Evolutionary conservation across 768 basidiomycete species (phyloP).

Genomic region (Infundibulicybe gibba): DNA sequence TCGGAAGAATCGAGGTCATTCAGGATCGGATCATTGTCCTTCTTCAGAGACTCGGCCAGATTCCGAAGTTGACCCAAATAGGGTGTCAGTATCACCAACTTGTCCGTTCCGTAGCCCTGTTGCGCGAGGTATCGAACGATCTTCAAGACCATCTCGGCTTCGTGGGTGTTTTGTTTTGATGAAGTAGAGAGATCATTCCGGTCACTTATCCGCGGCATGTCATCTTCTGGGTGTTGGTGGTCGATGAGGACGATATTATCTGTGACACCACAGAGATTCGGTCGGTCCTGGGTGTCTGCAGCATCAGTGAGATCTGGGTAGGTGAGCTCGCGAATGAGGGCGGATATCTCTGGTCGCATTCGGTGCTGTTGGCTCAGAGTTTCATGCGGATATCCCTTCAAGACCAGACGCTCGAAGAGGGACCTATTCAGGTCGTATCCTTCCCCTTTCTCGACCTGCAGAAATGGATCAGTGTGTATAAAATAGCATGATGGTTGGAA

Average conservation of each 20-base stretch:
- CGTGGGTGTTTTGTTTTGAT: slow-evolving; percentile 60
- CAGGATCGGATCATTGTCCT: slow-evolving; percentile 53
- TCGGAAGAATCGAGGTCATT: slow-evolving; percentile 62
- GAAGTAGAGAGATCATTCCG: slow-evolving; percentile 42
- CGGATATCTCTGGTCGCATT: slow-evolving; percentile 73
- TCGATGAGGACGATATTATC: slow-evolving; percentile 61
- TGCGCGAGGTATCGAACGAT: slow-evolving; percentile 64
- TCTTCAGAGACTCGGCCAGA: slow-evolving; percentile 42
- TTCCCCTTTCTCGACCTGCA: slow-evolving; percentile 52
- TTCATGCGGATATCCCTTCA: slow-evolving; percentile 57
- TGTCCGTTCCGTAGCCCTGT: slow-evolving; percentile 61
- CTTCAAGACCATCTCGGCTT: slow-evolving; percentile 61
- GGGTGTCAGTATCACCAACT: slow-evolving; percentile 65
- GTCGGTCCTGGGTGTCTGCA: slow-evolving; percentile 41
- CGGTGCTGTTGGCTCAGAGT: slow-evolving; percentile 59
- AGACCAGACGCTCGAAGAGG: slow-evolving; percentile 65
- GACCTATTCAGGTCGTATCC: slow-evolving; percentile 67
- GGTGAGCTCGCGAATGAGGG: slow-evolving; percentile 55
- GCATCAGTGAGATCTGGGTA: slow-evolving; percentile 65
- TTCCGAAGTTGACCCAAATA: slow-evolving; percentile 62
- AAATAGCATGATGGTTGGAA: neutral
- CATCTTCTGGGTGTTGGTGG: slow-evolving; percentile 54
- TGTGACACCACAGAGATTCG: slow-evolving; percentile 48
- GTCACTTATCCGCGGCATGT: slow-evolving; percentile 35
- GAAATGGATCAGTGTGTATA: neutral